Base-by-base conservation (phyloP, 495 filamentous ascomycete species). In the Glarea lozoyensis region DNA sequence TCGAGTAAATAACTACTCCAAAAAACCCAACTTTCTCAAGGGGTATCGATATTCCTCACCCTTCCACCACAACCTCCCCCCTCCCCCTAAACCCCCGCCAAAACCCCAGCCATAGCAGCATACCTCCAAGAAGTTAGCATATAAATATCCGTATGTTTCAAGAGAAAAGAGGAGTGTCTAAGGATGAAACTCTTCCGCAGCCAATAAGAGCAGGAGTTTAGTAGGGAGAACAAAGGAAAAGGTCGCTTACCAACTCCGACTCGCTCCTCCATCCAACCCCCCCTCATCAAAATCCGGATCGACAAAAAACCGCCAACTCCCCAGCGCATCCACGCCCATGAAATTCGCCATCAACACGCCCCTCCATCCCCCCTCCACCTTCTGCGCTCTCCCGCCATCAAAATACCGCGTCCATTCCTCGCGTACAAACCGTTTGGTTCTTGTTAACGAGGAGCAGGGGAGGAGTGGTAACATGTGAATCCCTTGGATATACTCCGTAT, bases 401-500 rank as follows among this genome's bases (percentile, higher is more conserved):
- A 96, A 96, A 52, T 81, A 87, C 11, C 70, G 70, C 20, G 81
- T 65, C 92, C 93, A 98, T 61, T 98, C 92, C 61, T 95, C 73
- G 15, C 58, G 57, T 2, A 93, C 86, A 50, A 95, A 96, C 0
- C 63, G 62, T n/a, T 57, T 52, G 1, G 68, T 68, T 13, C 93
- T 79, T 2, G 79, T 81, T 41, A 82, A 76, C 13, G 80, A 64
- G 0, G 78, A 80, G 42, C 69, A 70, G 1, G 92, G 86, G 24
- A 84, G 72, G 36, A 95, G 69, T 1, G 93, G 92, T 27, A 98
- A 64, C 92, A 98, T 98, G 66, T 98, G 92, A 45, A 98, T 97
- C 39, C 84, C 92, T 62, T 98, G 82, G 46, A 97, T 78, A 56
- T 79, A 94, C 64, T 94, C 86, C 2, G 75, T 65, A 43, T 86